A percentile compares a stretch with the other conserved stretches of the same genome.
phyloP scores from a whole-genome alignment of 2,329 filamentous ascomycete genomes.

The Pyrenophora graminea region DNA sequence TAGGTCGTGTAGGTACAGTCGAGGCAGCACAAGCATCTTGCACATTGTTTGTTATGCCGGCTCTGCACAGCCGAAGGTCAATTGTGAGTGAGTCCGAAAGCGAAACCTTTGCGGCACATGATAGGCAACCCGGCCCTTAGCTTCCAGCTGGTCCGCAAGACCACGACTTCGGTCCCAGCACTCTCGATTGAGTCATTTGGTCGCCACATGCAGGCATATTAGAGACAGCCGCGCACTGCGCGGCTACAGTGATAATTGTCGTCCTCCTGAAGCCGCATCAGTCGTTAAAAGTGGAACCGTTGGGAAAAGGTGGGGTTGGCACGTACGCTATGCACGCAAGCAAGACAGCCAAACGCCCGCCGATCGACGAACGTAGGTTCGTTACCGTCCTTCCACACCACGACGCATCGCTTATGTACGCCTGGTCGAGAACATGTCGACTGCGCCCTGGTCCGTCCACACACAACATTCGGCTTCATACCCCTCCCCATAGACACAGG shows the following conservation, averaged over 20 bases:
- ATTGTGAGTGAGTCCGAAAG: slow-evolving; percentile 17
- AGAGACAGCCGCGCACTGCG: slow-evolving; percentile 40
- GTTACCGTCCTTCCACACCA: slow-evolving; percentile 7
- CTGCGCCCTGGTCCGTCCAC: slow-evolving; percentile 9
- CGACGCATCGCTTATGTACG: slow-evolving; percentile 3
- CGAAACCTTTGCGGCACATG: slow-evolving; percentile 24
- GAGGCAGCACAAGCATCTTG: slow-evolving; percentile 3
- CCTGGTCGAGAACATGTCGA: slow-evolving; percentile 5
- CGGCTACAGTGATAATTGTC: slow-evolving; percentile 19
- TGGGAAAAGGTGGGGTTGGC: slow-evolving; percentile 27
- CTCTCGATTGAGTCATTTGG: slow-evolving; percentile 5
- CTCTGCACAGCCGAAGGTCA: slow-evolving; percentile 8
- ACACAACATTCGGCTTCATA: not conserved
- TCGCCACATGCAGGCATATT: slow-evolving; percentile 2
- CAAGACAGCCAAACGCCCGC: slow-evolving; percentile 9
- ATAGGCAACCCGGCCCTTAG: slow-evolving; percentile 24
- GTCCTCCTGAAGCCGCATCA: slow-evolving; percentile 9
- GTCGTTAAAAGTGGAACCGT: slow-evolving; percentile 22
- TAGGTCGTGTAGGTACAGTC: not conserved
- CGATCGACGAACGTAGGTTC: slow-evolving; percentile 40
- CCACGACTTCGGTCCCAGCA: slow-evolving; percentile 13
- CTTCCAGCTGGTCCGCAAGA: slow-evolving; percentile 12
- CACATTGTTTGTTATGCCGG: slow-evolving; percentile 9
- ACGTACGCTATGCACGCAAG: slow-evolving; percentile 22
- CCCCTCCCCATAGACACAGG: not conserved